Evolutionary conservation across 257 asterid species (phyloP).

Genomic region (Perilla frutescens): DNA sequence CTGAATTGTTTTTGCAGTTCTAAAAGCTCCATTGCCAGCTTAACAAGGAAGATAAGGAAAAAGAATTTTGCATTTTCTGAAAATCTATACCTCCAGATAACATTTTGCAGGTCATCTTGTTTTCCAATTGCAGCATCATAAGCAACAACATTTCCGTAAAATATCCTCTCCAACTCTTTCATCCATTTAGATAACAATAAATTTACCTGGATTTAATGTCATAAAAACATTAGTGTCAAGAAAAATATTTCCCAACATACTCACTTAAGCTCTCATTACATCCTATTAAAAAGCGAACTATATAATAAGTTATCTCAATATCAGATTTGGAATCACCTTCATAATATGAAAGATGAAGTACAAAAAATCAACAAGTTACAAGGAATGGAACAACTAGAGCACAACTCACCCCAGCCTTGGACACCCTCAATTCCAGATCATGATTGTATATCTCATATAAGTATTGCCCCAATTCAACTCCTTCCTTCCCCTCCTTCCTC

Average conservation of each 20-base stretch:
- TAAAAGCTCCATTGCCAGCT: conserved; percentile 16
- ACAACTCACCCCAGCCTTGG: conserved; percentile 93
- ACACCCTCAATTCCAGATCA: conserved; percentile 90
- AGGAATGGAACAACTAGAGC: conserved; percentile 20
- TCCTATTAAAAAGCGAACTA: conserved; percentile 7
- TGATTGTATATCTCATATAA: conserved; percentile 86
- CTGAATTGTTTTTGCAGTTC: conserved; percentile 2
- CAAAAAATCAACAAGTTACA: conserved; percentile 7
- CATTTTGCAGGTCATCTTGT: conserved; percentile 79
- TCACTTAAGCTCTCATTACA: background rate
- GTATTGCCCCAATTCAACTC: conserved; percentile 92
- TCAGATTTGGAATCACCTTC: background rate
- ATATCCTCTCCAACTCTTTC: conserved; percentile 94
- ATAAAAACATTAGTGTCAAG: too few species aligned
- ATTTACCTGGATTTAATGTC: conserved; percentile 67
- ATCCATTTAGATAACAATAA: conserved; percentile 85
- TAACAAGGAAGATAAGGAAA: conserved; percentile 18
- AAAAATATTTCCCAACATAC: too few species aligned
- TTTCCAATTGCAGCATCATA: conserved; percentile 90
- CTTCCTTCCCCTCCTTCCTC: conserved; percentile 90
- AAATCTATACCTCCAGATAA: conserved; percentile 79
- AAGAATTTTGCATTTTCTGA: conserved; percentile 34
- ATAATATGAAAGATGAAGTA: conserved; percentile 10
- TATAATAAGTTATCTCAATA: conserved; percentile 9
- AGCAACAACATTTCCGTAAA: conserved; percentile 90